Evolutionary conservation across 495 filamentous ascomycete genomes (phyloP).

Genomic region (Penicillium silybi): DNA sequence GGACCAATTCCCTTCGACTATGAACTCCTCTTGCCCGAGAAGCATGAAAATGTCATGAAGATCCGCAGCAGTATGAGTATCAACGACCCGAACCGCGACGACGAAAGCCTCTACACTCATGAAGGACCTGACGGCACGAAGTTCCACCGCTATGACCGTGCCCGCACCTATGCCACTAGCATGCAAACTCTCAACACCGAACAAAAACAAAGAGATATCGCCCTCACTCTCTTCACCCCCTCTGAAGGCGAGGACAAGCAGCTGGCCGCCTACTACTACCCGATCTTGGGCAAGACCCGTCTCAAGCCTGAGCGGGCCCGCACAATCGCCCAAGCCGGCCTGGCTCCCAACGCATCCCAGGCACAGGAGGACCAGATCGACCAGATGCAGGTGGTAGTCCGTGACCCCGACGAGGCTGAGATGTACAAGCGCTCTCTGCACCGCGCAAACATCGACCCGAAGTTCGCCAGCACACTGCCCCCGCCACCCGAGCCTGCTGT

Average conservation of each 20-base stretch:
- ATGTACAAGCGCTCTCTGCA: slow-evolving; percentile 44
- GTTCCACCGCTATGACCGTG: slow-evolving; percentile 68
- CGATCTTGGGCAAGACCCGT: slow-evolving; percentile 66
- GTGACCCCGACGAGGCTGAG: slow-evolving; percentile 52
- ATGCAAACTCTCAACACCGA: slow-evolving; percentile 57
- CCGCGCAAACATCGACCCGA: slow-evolving; percentile 42
- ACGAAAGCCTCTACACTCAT: slow-evolving; percentile 62
- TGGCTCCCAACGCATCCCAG: slow-evolving; percentile 35
- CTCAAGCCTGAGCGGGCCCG: slow-evolving; percentile 55
- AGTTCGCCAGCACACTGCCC: slow-evolving; percentile 38
- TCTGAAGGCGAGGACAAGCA: slow-evolving; percentile 47
- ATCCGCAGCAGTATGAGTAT: slow-evolving; percentile 73
- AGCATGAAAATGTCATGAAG: slow-evolving; percentile 48
- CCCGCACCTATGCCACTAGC: slow-evolving; percentile 81
- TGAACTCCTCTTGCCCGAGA: slow-evolving; percentile 71
- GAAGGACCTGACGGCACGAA: slow-evolving; percentile 39
- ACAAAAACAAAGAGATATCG: slow-evolving; percentile 53
- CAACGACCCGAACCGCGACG: slow-evolving; percentile 63
- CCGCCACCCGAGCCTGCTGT: slow-evolving; percentile 31
- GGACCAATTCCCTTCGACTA: slow-evolving; percentile 65
- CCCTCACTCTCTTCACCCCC: slow-evolving; percentile 60
- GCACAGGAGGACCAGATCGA: slow-evolving; percentile 48
- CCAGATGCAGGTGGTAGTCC: slow-evolving; percentile 50
- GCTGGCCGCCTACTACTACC: slow-evolving; percentile 86
- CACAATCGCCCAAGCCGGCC: slow-evolving; percentile 46